phyloP scores from a whole-genome alignment of 2,329 filamentous ascomycete genomes.

The Sordariomycetes sp. region DNA sequence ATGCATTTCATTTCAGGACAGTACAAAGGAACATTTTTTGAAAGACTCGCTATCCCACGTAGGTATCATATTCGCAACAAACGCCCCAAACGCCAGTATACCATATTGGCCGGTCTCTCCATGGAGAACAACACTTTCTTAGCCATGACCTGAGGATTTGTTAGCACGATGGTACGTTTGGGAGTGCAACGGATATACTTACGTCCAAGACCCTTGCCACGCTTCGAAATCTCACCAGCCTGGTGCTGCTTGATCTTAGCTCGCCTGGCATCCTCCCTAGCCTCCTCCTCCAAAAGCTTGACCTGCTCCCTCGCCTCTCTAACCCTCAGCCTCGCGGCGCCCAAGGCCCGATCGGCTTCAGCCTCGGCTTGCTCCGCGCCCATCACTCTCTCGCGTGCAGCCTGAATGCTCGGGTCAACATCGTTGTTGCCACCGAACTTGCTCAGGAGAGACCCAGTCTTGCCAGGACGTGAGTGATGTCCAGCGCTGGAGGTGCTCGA shows the following conservation, averaged over 20 bases:
- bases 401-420: constrained; percentile 53
- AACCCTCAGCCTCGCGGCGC: constrained; percentile 47
- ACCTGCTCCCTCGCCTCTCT: constrained; percentile 56
- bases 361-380: constrained; percentile 54
- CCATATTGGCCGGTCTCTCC: no score
- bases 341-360: constrained; percentile 55
- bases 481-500: constrained; percentile 1
- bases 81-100: no score
- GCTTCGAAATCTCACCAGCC: constrained; percentile 56
- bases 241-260: constrained; percentile 62
- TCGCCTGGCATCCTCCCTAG: constrained; percentile 52
- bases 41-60: no score
- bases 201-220: constrained; percentile 62
- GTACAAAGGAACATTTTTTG: no score
- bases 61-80: no score
- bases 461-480: neutral
- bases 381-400: constrained; percentile 52
- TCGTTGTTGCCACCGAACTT: constrained; percentile 35
- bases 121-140: no score
- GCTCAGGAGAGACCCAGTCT: constrained; percentile 3
- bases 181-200: constrained; percentile 23
- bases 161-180: neutral
- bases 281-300: constrained; percentile 54
- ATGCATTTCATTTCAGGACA: no score
- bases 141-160: neutral